Evolutionary conservation across 768 basidiomycete genomes (phyloP), one percentile per base, ranked within the genome.

Genomic region (Ephemerocybe angulata): DNA sequence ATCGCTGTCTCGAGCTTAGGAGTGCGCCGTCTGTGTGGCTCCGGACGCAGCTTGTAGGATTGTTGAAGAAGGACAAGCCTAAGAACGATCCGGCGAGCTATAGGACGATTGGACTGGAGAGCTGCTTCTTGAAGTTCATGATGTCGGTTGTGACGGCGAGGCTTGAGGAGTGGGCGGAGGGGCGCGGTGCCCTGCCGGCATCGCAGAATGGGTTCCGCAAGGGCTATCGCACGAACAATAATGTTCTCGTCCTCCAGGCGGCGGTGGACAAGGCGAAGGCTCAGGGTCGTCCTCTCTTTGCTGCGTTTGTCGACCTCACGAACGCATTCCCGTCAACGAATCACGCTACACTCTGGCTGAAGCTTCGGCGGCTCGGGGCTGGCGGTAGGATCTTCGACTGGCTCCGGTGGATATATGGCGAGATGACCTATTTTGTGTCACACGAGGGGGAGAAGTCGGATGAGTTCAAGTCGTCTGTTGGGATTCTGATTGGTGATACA

Each of bases 241-340:
- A 35, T 35, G 33, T 17, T 8, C 17, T 35, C 33, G 55, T 68
- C 21, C 61, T 68, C 1, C 54, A 63, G 1, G 57, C 57, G 24
- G 61, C 63, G 17, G 58, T 63, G 12, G 67, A 67, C 4, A 49
- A 49, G 22, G 65, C 65, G n/a, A 40, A 52, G 22, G 58, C 55
- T 7, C 38, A 54, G 19, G 53, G 52, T 1, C 60, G 57, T 29
- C 22, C 65, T 15, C 59, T 69, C 0, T 67, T 58, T 56, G 58
- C 63, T 7, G 57, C 50, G 8, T 59, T 62, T 37, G 57, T 57
- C 21, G 67, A 70, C 54, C 29, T 68, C 1, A 67, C 55, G 10
- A 72, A 74, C 62, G 70, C 71, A 11, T 74, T 72, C 54, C 72
- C 72, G 0, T 72, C 66, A 0, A 65, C 65, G 2, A 63, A 74